phyloP scores from a whole-genome alignment of 305 asterid genomes.

The Rubia tinctorum region DNA sequence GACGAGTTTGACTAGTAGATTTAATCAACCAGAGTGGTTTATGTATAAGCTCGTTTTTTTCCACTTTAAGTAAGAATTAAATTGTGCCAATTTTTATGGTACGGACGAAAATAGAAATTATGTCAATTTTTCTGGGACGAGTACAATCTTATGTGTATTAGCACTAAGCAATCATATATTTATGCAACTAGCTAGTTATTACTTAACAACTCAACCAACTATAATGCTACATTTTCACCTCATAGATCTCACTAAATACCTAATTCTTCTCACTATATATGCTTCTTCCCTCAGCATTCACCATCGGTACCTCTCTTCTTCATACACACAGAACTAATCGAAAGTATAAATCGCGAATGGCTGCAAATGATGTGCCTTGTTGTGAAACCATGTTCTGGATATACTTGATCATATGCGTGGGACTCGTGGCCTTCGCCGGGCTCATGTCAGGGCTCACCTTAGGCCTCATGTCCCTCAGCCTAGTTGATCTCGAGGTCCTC shows the following conservation, averaged over 20 bases:
- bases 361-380: constrained; percentile 90
- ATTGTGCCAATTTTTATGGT: too few relatives aligned
- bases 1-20: too few relatives aligned
- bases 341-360: constrained; percentile 31
- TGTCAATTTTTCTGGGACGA: too few relatives aligned
- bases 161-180: not conserved
- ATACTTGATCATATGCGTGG: constrained; percentile 43
- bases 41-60: too few relatives aligned
- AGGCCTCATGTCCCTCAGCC: constrained; percentile 86
- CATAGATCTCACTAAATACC: not conserved
- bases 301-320: not conserved
- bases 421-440: constrained; percentile 73
- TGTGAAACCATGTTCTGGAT: constrained; percentile 85
- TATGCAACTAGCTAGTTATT: not conserved
- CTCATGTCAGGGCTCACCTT: constrained; percentile 87
- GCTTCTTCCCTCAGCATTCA: not conserved
- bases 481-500: constrained; percentile 82
- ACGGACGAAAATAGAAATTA: too few relatives aligned
- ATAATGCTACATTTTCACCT: not conserved
- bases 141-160: not conserved
- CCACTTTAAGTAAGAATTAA: too few relatives aligned
- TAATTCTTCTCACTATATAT: not conserved
- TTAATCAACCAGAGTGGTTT: too few relatives aligned
- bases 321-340: not conserved
- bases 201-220: not conserved